Evolutionary conservation across 768 basidiomycete species (phyloP).

Genomic region (Leucocoprinus birnbaumii): DNA sequence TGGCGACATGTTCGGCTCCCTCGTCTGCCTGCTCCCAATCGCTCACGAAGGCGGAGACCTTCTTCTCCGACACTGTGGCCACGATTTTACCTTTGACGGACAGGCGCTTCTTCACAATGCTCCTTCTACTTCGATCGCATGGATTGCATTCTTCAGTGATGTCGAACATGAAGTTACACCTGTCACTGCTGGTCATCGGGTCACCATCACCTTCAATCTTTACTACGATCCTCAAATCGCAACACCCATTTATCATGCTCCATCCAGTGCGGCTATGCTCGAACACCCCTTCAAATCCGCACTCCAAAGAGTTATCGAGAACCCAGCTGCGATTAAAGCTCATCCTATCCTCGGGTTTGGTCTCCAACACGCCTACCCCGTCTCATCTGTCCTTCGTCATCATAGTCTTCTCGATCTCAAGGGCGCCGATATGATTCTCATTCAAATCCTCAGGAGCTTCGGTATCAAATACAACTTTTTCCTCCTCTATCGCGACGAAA

Average conservation of each 20-base stretch:
- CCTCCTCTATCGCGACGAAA: conserved; percentile 10
- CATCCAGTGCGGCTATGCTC: conserved; percentile 7
- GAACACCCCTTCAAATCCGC: conserved; percentile 7
- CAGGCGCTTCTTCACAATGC: neutral
- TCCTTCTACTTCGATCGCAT: conserved; percentile 25
- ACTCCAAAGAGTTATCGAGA: neutral
- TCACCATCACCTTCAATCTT: conserved; percentile 42
- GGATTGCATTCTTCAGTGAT: conserved; percentile 34
- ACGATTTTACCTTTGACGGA: neutral
- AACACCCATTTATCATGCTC: neutral
- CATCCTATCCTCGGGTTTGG: conserved; percentile 17
- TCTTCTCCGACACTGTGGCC: conserved; percentile 24
- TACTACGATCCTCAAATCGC: conserved; percentile 19
- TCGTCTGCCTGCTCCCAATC: conserved; percentile 43
- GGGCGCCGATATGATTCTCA: conserved; percentile 12
- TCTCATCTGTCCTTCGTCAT: neutral
- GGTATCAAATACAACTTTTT: neutral
- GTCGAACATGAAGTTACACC: conserved; percentile 35
- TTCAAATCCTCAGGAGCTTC: conserved; percentile 2
- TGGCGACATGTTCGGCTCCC: conserved; percentile 43
- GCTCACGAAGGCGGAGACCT: conserved; percentile 40
- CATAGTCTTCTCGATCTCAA: conserved; percentile 4
- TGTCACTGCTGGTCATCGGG: conserved; percentile 32
- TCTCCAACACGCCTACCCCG: conserved; percentile 15
- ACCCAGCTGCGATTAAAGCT: neutral